Evolutionary conservation across 306 rosid genomes (phyloP), one percentile per base, ranked within the genome.

Genomic region (Fragaria ananassa): DNA sequence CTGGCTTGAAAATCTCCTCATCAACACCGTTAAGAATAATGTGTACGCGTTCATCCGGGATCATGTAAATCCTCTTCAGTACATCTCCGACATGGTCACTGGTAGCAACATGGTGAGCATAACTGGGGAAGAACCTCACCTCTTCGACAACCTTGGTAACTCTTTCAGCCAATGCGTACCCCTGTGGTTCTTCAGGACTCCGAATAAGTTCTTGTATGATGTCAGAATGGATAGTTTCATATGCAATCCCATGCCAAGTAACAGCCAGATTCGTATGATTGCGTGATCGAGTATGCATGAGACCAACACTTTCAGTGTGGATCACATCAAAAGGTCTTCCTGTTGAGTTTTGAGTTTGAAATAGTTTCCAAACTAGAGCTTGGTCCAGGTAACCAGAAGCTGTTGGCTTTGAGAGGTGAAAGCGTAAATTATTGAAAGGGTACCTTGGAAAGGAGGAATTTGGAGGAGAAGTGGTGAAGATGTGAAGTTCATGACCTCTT

Each of bases 11-110:
- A 75, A 82, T 70, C 10, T 83, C 80, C 81, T 88, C 83, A 61
- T 91, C 91, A 39, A 88, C 91, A 10, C 97, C 97, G 31, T 91
- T 88, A n/a, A 91, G 89, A 68, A 91, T 89, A 8, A 86, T 84
- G 70, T 89, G 97, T 37, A 91, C 87, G 18, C 88, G 79, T 62
- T 89, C 89, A 73, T 89, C 84, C 1, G 91, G 90, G 78, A 89
- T 85, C 95, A 89, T 88, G 76, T 89, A 89, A 39, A 91, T 85
- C 79, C 93, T 86, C 72, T 86, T 85, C 42, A 86, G 80, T 70
- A 91, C 79, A 67, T 91, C 97, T 34, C 93, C 97, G 14, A 85
- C 90, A 66, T 88, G 95, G 82, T 89, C 89, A 80, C 97, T 81
- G 27, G 95, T 91, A 9, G 95, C 93, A 12, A 91, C 91, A 63